These are phyloP conservation scores for Gryganskiella cystojenkinii DNA, from an alignment of 192 early-diverging fungal species.

Conservation along the genomic window DNA sequence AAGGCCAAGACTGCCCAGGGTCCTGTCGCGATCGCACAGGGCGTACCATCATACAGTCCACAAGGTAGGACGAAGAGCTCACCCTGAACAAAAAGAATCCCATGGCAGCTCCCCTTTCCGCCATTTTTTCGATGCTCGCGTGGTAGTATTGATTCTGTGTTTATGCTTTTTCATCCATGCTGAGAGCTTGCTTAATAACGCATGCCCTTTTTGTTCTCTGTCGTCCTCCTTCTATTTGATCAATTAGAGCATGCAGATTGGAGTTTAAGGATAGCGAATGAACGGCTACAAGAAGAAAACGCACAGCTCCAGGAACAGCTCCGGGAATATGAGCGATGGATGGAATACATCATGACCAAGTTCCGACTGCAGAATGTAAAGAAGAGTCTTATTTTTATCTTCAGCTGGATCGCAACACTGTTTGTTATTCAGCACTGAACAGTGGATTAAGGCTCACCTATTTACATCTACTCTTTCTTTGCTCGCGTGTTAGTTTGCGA, in stretches of 20 bases:
- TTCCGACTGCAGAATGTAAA: constrained; percentile 49
- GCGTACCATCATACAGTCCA: neutral
- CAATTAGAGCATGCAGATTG: constrained; percentile 41
- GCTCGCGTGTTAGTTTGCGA: constrained; percentile 21
- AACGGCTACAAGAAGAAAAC: constrained; percentile 44
- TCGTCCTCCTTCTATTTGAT: neutral
- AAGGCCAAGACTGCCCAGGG: constrained; percentile 39
- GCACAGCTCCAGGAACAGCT: constrained; percentile 46
- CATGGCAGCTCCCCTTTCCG: too few relatives aligned
- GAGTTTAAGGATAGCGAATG: constrained; percentile 43
- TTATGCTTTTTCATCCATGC: too few relatives aligned
- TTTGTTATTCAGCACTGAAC: neutral
- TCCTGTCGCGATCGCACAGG: constrained; percentile 2
- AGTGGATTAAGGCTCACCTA: neutral
- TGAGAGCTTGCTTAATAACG: too few relatives aligned
- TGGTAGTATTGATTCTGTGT: too few relatives aligned
- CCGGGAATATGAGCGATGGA: constrained; percentile 44
- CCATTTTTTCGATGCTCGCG: neutral
- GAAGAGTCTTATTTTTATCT: neutral
- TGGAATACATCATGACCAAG: constrained; percentile 51
- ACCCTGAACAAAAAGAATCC: neutral
- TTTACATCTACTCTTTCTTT: neutral
- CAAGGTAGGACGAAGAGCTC: constrained; percentile 2
- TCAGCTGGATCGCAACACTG: neutral
- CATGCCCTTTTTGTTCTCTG: neutral